Percentiles rank a stretch among this genome's conserved stretches.
phyloP scores from a whole-genome alignment of 805 yeast genomes.

The Metschnikowia cubensis region DNA sequence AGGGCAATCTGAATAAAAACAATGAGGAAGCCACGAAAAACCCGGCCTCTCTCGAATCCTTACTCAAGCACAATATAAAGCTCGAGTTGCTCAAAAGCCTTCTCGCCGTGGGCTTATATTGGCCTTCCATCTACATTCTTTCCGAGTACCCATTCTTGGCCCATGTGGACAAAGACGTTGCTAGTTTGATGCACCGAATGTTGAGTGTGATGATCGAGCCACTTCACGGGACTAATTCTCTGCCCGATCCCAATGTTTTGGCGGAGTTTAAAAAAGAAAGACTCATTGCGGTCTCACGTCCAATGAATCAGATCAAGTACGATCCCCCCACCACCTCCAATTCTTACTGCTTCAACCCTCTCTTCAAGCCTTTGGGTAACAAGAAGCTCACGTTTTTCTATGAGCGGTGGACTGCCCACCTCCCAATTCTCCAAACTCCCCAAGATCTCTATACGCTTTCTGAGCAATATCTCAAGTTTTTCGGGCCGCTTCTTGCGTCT shows the following conservation, averaged over 20 bases:
- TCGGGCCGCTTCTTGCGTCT: conserved; percentile 53
- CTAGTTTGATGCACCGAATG: conserved; percentile 46
- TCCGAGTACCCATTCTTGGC: conserved; percentile 60
- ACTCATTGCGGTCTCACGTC: conserved; percentile 22
- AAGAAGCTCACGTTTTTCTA: conserved; percentile 41
- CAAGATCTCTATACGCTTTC: conserved; percentile 48
- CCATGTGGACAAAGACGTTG: conserved; percentile 46
- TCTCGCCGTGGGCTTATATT: conserved; percentile 55
- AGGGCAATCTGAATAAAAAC: conserved; percentile 8
- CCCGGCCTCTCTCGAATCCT: conserved; percentile 14
- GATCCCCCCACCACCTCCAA: conserved; percentile 22
- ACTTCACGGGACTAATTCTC: conserved; percentile 29
- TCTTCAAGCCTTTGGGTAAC: conserved; percentile 19
- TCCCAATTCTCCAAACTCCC: conserved; percentile 35
- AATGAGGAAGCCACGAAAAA: conserved; percentile 8
- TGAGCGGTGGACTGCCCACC: conserved; percentile 42
- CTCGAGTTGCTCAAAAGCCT: conserved; percentile 47
- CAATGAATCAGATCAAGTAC: conserved; percentile 23
- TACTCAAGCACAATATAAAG: conserved; percentile 22
- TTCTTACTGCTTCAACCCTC: conserved; percentile 31
- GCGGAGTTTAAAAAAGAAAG: conserved; percentile 21
- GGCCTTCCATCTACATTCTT: conserved; percentile 58
- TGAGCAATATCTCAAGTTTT: conserved; percentile 46
- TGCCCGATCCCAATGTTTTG: conserved; percentile 20
- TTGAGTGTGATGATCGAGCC: conserved; percentile 49